These are phyloP conservation scores for Neurospora sp. DNA, from an alignment of 495 filamentous ascomycete genomes.

Conservation along the genomic window DNA sequence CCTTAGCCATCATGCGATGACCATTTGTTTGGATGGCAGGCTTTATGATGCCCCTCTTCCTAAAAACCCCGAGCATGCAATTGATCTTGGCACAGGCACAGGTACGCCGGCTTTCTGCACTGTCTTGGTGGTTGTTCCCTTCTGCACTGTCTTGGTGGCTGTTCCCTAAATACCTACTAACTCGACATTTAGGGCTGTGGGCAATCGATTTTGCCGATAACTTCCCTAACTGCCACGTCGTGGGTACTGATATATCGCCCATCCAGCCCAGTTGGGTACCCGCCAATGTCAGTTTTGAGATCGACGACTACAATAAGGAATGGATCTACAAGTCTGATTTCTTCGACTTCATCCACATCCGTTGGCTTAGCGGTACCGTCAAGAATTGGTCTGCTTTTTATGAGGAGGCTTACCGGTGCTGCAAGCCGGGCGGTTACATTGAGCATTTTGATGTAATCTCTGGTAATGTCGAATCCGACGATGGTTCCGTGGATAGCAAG, in stretches of 20 bases:
- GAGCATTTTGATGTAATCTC: too few species aligned
- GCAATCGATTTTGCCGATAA: slow-evolving; percentile 2
- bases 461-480: too few species aligned
- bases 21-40: too few species aligned
- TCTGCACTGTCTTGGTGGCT: not conserved
- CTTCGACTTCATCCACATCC: slow-evolving; percentile 49
- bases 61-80: too few species aligned
- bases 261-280: slow-evolving; percentile 48
- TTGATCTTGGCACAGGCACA: too few species aligned
- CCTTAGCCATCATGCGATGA: too few species aligned
- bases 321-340: slow-evolving; percentile 34
- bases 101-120: too few species aligned
- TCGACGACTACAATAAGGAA: slow-evolving; percentile 46
- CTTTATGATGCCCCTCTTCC: too few species aligned
- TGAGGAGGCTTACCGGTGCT: slow-evolving; percentile 17
- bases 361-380: slow-evolving; percentile 42
- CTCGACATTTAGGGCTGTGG: not conserved
- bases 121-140: too few species aligned
- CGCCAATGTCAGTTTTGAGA: slow-evolving; percentile 46
- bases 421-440: slow-evolving; percentile 31
- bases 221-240: slow-evolving; percentile 9
- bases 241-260: slow-evolving; percentile 55
- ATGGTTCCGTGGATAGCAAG: not conserved
- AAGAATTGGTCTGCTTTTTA: slow-evolving; percentile 36
- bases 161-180: too few species aligned